Percentiles rank a stretch among this genome's conserved stretches.
Conservation (phyloP, 2,329 filamentous ascomycete genomes). For the Diaporthe longicolla region DNA sequence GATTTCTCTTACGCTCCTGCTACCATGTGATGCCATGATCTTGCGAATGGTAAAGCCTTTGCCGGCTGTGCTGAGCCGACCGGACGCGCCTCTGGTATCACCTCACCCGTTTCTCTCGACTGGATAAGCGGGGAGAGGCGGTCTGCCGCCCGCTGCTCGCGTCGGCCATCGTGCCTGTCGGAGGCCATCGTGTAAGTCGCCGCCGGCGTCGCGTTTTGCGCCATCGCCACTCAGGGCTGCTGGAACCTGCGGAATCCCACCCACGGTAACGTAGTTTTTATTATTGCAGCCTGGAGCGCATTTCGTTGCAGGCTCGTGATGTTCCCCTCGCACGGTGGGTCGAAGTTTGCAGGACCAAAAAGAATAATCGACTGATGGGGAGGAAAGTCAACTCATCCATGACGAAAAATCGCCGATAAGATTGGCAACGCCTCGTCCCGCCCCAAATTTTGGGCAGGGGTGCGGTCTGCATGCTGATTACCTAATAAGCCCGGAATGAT, state of each 20-base stretch:
- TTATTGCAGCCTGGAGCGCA: constrained; percentile 27
- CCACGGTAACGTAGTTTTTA: constrained; percentile 6
- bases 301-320: neutral
- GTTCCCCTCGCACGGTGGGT: neutral
- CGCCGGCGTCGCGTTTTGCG: constrained; percentile 41
- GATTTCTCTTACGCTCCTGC: constrained; percentile 81
- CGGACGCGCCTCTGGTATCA: constrained; percentile 56
- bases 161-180: constrained; percentile 33
- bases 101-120: constrained; percentile 73
- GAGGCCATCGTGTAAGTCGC: constrained; percentile 41
- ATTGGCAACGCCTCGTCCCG: neutral
- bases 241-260: neutral
- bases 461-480: constrained; percentile 3
- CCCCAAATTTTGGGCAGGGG: constrained; percentile 34
- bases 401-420: constrained; percentile 40
- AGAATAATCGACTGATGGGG: constrained; percentile 29
- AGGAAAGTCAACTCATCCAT: constrained; percentile 18
- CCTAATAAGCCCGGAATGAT: neutral
- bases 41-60: constrained; percentile 69
- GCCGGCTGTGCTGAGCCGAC: constrained; percentile 48
- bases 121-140: constrained; percentile 59
- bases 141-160: constrained; percentile 34
- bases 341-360: neutral
- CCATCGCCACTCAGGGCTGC: constrained; percentile 37
- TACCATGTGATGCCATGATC: constrained; percentile 93